Evolutionary conservation across 805 yeast species (phyloP), one percentile per base, ranked within the genome.

Genomic region (Myxozyma geophila): DNA sequence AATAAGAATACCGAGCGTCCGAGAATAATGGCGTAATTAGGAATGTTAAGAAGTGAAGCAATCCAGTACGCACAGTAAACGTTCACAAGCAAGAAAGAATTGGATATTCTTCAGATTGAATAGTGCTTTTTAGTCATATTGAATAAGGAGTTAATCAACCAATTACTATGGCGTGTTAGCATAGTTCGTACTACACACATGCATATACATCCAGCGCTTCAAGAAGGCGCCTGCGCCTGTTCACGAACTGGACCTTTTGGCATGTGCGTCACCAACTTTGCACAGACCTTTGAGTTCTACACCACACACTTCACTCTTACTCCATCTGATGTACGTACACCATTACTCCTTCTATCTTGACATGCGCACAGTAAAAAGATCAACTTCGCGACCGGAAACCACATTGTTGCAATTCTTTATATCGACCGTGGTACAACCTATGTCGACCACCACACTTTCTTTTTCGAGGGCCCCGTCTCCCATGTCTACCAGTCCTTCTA

Each of bases 391-490:
- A 33, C 53, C 40, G 53, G 39, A 13, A 12, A 33, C 21, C 7
- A 49, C 40, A 35, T 49, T 13, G 40, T 49, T 19, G 21, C 53
- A 9, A 28, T 49, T 21, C 37, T 49, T 5, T 40, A 49, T 28
- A 4, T 49, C 53, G 53, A 49, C 17, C 53, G 53, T 8, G 53
- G 53, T 15, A 2, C 39, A 15, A n/a, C 5, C 10, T 33, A 21
- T 7, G 53, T 49, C 12, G 53, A 49, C 23, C 53, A 49, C 21
- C 53, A 49, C 40, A 12, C 21, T 21, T 49, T 33, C 40, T 49
- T 49, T 21, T 49, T 49, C 8, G 53, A 49, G n/a, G 53, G 53
- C 33, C 53, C 53, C 9, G 53, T 49, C 21, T 49, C 53, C 21
- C 53, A 49, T 17, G 53, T 49, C 12, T 40, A 49, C 40, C 53